phyloP scores from a whole-genome alignment of 257 asterid species.

The Lycium barbarum region DNA sequence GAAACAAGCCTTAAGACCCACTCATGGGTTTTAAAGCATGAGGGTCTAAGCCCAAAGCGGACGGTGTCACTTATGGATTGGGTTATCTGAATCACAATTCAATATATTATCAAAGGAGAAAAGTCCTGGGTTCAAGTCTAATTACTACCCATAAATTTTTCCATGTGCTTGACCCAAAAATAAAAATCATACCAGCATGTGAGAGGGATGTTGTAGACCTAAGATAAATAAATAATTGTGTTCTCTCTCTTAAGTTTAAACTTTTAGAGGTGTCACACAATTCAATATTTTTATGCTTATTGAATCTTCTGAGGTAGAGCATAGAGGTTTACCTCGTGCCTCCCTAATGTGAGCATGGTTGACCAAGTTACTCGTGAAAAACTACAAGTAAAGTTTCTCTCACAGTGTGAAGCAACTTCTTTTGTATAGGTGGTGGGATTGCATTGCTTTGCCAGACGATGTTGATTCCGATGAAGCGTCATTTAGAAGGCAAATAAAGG shows the following conservation, averaged over 20 bases:
- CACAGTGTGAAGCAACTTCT: background rate
- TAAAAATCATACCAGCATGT: background rate
- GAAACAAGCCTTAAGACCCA: background rate
- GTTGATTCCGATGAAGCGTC: slow-evolving; percentile 68
- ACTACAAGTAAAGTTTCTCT: slow-evolving; percentile 32
- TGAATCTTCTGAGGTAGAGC: background rate
- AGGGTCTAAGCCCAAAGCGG: background rate
- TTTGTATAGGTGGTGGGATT: slow-evolving; percentile 88
- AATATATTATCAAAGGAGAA: background rate
- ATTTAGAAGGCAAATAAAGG: slow-evolving; percentile 78
- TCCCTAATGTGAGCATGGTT: too few relatives aligned
- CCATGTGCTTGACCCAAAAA: background rate
- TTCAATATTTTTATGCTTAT: background rate
- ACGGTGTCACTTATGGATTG: background rate
- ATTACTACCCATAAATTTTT: background rate
- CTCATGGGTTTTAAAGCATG: background rate
- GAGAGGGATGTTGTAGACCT: background rate
- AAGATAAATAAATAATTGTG: background rate
- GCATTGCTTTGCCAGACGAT: slow-evolving; percentile 88
- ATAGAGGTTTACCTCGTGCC: background rate
- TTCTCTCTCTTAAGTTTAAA: background rate
- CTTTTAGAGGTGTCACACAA: background rate
- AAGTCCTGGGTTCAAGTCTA: background rate
- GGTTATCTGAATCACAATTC: background rate
- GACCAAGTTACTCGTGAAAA: too few relatives aligned